These are phyloP conservation scores for Heterobasidion irregulare DNA, from an alignment of 1,284 basidiomycete species.

Conservation along the genomic window DNA sequence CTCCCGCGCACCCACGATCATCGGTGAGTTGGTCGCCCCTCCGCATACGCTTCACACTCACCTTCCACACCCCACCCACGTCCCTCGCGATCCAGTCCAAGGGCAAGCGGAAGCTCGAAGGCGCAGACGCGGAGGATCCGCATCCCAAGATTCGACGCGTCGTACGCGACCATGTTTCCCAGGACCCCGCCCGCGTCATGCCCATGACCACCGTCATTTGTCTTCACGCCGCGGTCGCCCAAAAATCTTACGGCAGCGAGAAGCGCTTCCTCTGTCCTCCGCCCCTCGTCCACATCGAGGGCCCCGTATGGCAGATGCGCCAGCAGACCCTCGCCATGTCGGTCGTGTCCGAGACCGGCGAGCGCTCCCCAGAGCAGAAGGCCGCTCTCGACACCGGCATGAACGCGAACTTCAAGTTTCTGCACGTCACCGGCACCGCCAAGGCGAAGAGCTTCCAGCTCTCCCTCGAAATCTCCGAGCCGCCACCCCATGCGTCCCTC, in stretches of 20 bases:
- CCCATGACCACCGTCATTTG: conserved; percentile 87
- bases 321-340: conserved; percentile 77
- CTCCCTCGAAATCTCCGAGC: conserved; percentile 74
- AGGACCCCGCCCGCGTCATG: conserved; percentile 62
- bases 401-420: conserved; percentile 83
- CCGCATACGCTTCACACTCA: conserved; percentile 1
- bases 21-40: conserved; percentile 7
- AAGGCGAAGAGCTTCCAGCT: conserved; percentile 88
- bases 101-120: conserved; percentile 69
- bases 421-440: conserved; percentile 82
- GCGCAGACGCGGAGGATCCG: conserved; percentile 56
- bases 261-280: conserved; percentile 89
- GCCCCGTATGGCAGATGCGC: conserved; percentile 75
- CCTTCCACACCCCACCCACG: conserved; percentile 7
- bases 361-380: conserved; percentile 76
- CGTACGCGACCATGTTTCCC: conserved; percentile 68
- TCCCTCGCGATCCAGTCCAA: conserved; percentile 5
- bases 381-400: conserved; percentile 73
- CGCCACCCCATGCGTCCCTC: conserved; percentile 37
- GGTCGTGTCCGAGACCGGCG: conserved; percentile 77
- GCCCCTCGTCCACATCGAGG: conserved; percentile 81
- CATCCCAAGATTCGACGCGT: conserved; percentile 75
- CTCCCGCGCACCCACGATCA: conserved; percentile 9
- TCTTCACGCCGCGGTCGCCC: conserved; percentile 82
- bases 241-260: conserved; percentile 89